Evolutionary conservation across 192 early-diverging fungal genomes (phyloP), one percentile per base, ranked within the genome.

Genomic region (Phlyctochytrium planicorne): DNA sequence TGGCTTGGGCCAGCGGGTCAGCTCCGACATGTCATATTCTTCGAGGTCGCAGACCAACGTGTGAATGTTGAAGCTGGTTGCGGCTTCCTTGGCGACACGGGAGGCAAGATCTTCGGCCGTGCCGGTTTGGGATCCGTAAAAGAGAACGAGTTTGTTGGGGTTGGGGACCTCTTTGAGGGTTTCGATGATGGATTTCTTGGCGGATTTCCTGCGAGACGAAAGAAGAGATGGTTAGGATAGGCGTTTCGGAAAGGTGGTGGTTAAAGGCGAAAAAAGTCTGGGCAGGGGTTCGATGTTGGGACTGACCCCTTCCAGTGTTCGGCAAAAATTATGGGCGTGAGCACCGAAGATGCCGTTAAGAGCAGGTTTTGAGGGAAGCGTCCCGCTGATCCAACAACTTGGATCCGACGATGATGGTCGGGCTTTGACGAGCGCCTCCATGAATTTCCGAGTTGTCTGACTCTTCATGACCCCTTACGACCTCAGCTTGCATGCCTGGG

Each of bases 111-210:
- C 97, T 79, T 99, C 97, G 52, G 95, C 97, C 4, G 97, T 99
- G 62, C 97, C 97, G 4, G 97, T 99, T 81, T 99, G 97, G 25
- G 94, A 96, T 53, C 97, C 97, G 70, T 94, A 99, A 71, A 99
- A 94, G 34, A 95, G 78, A 34, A 95, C 86, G 32, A 94, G 85
- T 60, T 90, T 84, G 66, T 68, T 52, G 14, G 70, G 40, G 53
- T 60, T 52, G 16, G 63, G 62, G 6, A 75, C 3, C 17, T 71
- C 31, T 17, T 53, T 67, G 17, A 81, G 67, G 27, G 76, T 75
- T 40, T 53, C 69, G 32, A 77, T 52, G 64, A 84, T 50, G 20
- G 80, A 80, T 59, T 81, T 73, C 53, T 79, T 84, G 37, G 66
- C 70, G 36, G 20, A 20, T 66, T 59, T 66, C 24, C 34, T 62